Conservation (phyloP, 2,329 filamentous ascomycete genomes). For the Fusarium compactum region DNA sequence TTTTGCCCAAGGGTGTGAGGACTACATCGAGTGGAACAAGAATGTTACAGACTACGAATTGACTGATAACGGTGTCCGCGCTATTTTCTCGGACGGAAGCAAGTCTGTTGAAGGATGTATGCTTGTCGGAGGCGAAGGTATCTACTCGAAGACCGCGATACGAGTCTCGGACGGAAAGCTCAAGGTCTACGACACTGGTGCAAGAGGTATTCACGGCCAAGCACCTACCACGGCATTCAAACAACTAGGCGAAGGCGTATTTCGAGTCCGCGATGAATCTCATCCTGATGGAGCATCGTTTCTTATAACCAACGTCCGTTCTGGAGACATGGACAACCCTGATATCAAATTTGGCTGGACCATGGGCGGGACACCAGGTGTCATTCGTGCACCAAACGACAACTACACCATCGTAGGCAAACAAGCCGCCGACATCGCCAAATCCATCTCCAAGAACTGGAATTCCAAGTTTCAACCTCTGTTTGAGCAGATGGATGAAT, state of each 20-base stretch:
- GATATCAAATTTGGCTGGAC: constrained; percentile 72
- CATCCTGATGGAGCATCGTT: constrained; percentile 61
- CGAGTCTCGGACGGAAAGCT: constrained; percentile 69
- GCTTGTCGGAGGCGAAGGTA: constrained; percentile 72
- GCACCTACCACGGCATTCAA: constrained; percentile 72
- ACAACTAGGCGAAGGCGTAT: constrained; percentile 73
- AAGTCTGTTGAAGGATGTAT: constrained; percentile 69
- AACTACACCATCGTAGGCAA: constrained; percentile 69
- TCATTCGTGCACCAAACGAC: constrained; percentile 69
- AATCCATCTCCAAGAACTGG: constrained; percentile 66
- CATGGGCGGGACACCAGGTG: constrained; percentile 68
- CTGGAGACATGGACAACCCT: constrained; percentile 69
- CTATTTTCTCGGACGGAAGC: constrained; percentile 70
- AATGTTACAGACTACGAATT: constrained; percentile 70
- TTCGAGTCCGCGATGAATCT: constrained; percentile 62
- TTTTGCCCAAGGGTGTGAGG: constrained; percentile 69
- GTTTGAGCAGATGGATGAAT: constrained; percentile 68
- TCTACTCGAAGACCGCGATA: constrained; percentile 69
- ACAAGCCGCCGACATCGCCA: constrained; percentile 69
- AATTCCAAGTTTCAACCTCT: constrained; percentile 66
- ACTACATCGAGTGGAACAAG: constrained; percentile 65
- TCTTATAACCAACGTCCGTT: constrained; percentile 73
- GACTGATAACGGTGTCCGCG: constrained; percentile 65
- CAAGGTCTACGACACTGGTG: constrained; percentile 73
- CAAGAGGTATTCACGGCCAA: constrained; percentile 74